A percentile compares a stretch with the other conserved stretches of the same genome.
Evolutionary conservation across 495 filamentous ascomycete species (phyloP).

Genomic region (Achaetomiella virescens): DNA sequence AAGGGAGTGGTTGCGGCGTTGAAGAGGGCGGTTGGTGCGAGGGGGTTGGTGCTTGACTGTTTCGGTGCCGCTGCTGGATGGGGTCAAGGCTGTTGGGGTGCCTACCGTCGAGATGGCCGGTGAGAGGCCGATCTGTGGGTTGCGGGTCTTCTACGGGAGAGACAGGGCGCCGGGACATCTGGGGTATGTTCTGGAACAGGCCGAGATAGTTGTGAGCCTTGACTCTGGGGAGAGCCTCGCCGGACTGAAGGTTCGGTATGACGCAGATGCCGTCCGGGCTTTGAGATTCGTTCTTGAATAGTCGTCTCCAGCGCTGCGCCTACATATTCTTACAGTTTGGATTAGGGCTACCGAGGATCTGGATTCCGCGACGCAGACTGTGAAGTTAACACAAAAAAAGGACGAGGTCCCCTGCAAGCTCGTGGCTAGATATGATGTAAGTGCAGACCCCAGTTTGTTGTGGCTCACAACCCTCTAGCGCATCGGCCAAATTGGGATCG

Average conservation of each 20-base stretch:
- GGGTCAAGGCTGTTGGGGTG: constrained; percentile 1
- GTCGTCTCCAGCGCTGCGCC: background rate
- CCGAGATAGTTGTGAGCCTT: constrained; percentile 7
- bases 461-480: too few relatives aligned
- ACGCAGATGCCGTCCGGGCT: constrained; percentile 6
- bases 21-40: background rate
- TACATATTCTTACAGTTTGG: background rate
- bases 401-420: background rate
- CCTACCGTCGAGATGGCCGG: constrained; percentile 10
- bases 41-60: constrained; percentile 1
- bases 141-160: constrained; percentile 1
- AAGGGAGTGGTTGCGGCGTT: too few relatives aligned
- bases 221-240: constrained; percentile 3
- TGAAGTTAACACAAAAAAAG: background rate
- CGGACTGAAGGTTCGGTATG: constrained; percentile 3
- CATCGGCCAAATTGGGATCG: too few relatives aligned
- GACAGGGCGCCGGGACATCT: background rate
- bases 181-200: constrained; percentile 4
- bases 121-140: constrained; percentile 7
- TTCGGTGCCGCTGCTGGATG: constrained; percentile 1
- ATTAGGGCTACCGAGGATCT: constrained; percentile 7
- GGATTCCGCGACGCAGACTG: background rate
- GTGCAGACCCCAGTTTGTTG: background rate
- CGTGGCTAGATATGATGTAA: constrained; percentile 16
- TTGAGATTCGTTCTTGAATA: constrained; percentile 2